phyloP scores from a whole-genome alignment of 2,329 filamentous ascomycete genomes.

The Colletotrichum plurivorum region DNA sequence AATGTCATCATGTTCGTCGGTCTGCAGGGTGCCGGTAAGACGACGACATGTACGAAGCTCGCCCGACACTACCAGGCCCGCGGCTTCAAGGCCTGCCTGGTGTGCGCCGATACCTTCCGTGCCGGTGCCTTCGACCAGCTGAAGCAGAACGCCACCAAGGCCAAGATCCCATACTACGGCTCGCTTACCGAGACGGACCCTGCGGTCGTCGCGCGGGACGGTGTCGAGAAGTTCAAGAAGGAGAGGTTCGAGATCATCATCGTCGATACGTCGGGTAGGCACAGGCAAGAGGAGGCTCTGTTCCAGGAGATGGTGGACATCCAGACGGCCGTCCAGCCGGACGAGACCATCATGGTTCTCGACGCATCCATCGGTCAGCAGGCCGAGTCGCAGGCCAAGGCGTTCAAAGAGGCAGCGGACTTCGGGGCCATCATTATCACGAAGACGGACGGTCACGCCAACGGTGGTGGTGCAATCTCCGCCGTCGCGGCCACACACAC shows the following conservation, averaged over 20 bases:
- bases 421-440: constrained; percentile 99
- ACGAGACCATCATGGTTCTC: constrained; percentile 98
- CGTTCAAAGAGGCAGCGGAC: constrained; percentile 97
- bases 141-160: constrained; percentile 99
- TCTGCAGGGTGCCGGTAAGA: constrained; percentile 97
- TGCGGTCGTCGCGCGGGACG: constrained; percentile 91
- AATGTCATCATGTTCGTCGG: constrained; percentile 99
- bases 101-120: constrained; percentile 98
- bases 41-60: constrained; percentile 97
- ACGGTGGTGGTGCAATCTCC: constrained; percentile 96
- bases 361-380: constrained; percentile 97
- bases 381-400: constrained; percentile 92
- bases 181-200: constrained; percentile 97
- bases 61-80: constrained; percentile 94
- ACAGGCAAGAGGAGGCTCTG: constrained; percentile 93
- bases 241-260: constrained; percentile 99
- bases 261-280: constrained; percentile 95
- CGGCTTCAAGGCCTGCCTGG: constrained; percentile 92
- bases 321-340: constrained; percentile 87
- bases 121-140: constrained; percentile 98
- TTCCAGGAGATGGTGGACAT: constrained; percentile 99
- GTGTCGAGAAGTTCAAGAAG: constrained; percentile 99
- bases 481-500: constrained; percentile 97
- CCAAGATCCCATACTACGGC: constrained; percentile 98
- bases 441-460: constrained; percentile 96